These are phyloP conservation scores for Phytophthora ohioensis DNA, from an alignment of 352 stramenopile species.

Conservation along the genomic window DNA sequence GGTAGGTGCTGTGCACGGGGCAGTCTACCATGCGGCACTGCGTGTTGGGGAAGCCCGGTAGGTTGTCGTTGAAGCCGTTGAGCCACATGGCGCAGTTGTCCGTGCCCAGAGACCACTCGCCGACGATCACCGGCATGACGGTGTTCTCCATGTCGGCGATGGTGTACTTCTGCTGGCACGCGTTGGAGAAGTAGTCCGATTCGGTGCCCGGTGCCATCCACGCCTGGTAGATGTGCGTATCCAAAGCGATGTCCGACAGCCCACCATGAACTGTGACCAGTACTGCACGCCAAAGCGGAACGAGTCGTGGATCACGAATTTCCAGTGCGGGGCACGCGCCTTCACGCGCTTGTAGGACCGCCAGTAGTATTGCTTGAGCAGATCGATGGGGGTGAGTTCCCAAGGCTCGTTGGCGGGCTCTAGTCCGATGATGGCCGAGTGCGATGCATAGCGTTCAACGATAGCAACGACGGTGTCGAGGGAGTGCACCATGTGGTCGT, in stretches of 20 bases:
- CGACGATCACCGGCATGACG: not conserved
- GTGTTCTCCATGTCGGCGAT: constrained; percentile 1
- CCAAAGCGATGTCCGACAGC: constrained; percentile 93
- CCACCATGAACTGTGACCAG: constrained; percentile 65
- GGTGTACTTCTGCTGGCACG: not conserved
- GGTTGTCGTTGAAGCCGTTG: constrained; percentile 1
- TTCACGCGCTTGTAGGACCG: constrained; percentile 95
- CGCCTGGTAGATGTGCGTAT: constrained; percentile 96
- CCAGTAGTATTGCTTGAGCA: constrained; percentile 96
- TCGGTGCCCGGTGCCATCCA: constrained; percentile 71
- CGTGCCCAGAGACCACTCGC: not conserved
- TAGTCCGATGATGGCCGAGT: constrained; percentile 90
- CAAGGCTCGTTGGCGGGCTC: constrained; percentile 96
- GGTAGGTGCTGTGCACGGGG: not conserved
- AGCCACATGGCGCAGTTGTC: constrained; percentile 2
- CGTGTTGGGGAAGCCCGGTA: not conserved
- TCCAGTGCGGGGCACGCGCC: constrained; percentile 91
- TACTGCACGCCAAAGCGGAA: constrained; percentile 10
- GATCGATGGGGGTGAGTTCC: constrained; percentile 92
- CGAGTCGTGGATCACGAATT: constrained; percentile 96
- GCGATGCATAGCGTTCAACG: constrained; percentile 83
- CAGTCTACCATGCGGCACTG: not conserved
- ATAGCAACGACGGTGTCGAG: constrained; percentile 88
- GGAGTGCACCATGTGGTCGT: constrained; percentile 75
- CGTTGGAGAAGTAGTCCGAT: constrained; percentile 58